phyloP scores from a whole-genome alignment of 1,139 yeast species.

The Lodderomyces beijingensis region DNA sequence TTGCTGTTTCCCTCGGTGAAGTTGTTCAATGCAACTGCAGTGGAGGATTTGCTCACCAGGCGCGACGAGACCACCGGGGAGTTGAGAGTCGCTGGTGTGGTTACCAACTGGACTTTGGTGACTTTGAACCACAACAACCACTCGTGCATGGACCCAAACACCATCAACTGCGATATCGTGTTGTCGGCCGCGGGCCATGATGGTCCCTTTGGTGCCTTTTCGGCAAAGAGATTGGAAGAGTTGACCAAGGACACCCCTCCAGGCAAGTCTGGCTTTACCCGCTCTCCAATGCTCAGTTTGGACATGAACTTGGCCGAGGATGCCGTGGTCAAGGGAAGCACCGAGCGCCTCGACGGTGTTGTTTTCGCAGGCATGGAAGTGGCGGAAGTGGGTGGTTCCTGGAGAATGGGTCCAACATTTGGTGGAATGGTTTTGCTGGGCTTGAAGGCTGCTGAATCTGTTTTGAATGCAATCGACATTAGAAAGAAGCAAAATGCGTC shows the following conservation, averaged over 20 bases:
- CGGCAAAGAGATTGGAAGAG: conserved; percentile 47
- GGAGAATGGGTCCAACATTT: conserved; percentile 84
- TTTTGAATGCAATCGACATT: conserved; percentile 45
- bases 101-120: conserved; percentile 79
- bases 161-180: conserved; percentile 68
- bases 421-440: conserved; percentile 81
- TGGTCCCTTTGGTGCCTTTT: conserved; percentile 83
- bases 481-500: conserved; percentile 41
- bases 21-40: conserved; percentile 77
- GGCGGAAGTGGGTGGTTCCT: conserved; percentile 71
- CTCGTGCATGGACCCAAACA: conserved; percentile 82
- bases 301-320: conserved; percentile 81
- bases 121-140: conserved; percentile 74
- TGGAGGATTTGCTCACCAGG: conserved; percentile 75
- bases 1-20: conserved; percentile 70
- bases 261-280: conserved; percentile 33
- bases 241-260: conserved; percentile 18
- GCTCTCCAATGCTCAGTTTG: conserved; percentile 74
- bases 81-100: conserved; percentile 71
- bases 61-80: conserved; percentile 52
- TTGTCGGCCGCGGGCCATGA: conserved; percentile 78
- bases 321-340: conserved; percentile 66
- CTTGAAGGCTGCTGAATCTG: conserved; percentile 68
- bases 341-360: conserved; percentile 67
- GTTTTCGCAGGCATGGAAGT: conserved; percentile 81